These are phyloP conservation scores for Periconia digitata DNA, from an alignment of 2,329 filamentous ascomycete genomes.

Conservation along the genomic window DNA sequence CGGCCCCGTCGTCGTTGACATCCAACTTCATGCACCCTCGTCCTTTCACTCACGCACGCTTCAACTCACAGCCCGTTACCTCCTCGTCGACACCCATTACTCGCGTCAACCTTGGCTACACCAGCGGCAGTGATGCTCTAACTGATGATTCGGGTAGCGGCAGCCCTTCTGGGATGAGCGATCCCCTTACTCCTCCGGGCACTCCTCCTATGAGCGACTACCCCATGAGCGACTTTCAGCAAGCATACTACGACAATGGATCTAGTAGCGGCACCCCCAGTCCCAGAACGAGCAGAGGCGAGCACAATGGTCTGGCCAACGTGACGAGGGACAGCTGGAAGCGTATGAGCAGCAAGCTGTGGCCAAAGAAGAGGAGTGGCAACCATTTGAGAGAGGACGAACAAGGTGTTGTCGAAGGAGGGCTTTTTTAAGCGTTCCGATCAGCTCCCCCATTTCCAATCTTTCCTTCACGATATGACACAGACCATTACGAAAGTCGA, in stretches of 20 bases:
- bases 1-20: slow-evolving; percentile 43
- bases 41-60: slow-evolving; percentile 40
- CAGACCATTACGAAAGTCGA: slow-evolving; percentile 37
- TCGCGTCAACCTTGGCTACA: slow-evolving; percentile 37
- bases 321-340: slow-evolving; percentile 45
- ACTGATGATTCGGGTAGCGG: slow-evolving; percentile 66
- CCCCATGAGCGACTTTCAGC: slow-evolving; percentile 49
- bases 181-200: slow-evolving; percentile 74
- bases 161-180: slow-evolving; percentile 52
- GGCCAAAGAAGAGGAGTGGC: slow-evolving; percentile 44
- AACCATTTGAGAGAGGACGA: slow-evolving; percentile 40
- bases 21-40: slow-evolving; percentile 40
- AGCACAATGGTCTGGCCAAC: slow-evolving; percentile 39
- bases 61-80: slow-evolving; percentile 38
- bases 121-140: slow-evolving; percentile 49
- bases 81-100: slow-evolving; percentile 32
- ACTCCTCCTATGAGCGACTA: slow-evolving; percentile 66
- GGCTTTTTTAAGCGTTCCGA: slow-evolving; percentile 28
- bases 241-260: slow-evolving; percentile 38
- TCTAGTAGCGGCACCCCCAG: slow-evolving; percentile 39
- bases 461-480: slow-evolving; percentile 16
- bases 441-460: neutral
- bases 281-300: slow-evolving; percentile 39
- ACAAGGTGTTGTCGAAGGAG: slow-evolving; percentile 38
- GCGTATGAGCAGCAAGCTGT: slow-evolving; percentile 45